Conservation (phyloP, 768 basidiomycete genomes). For the Rossbeevera mucosa region DNA sequence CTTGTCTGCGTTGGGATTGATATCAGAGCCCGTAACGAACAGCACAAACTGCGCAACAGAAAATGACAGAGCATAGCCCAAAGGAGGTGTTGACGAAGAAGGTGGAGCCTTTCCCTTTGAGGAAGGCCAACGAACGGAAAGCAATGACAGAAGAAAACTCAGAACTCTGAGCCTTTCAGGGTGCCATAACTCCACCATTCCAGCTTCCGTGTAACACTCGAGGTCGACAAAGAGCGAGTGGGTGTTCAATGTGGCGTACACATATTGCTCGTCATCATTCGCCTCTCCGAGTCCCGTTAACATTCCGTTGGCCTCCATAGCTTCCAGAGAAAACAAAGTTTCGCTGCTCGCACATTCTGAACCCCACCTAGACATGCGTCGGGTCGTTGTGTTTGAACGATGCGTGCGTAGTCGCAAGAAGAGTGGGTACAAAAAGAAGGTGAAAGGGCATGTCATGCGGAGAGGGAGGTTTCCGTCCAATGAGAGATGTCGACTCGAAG, state of each 20-base stretch:
- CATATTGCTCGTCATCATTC: conserved; percentile 39
- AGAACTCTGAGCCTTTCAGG: conserved; percentile 51
- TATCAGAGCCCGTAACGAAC: conserved; percentile 73
- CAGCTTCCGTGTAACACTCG: conserved; percentile 48
- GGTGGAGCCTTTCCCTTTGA: conserved; percentile 7
- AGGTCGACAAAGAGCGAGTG: conserved; percentile 44
- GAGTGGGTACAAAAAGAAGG: conserved; percentile 45
- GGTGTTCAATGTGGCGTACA: conserved; percentile 39
- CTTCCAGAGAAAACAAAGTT: conserved; percentile 56
- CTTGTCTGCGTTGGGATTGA: conserved; percentile 65
- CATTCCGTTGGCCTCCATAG: conserved; percentile 43
- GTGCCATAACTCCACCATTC: conserved; percentile 68
- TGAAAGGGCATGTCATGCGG: conserved; percentile 40
- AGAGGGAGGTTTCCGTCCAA: conserved; percentile 40
- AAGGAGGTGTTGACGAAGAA: conserved; percentile 40
- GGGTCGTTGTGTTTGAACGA: conserved; percentile 20
- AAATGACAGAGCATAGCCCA: conserved; percentile 52
- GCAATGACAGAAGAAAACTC: conserved; percentile 43
- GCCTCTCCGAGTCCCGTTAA: conserved; percentile 49
- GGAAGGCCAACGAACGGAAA: conserved; percentile 23
- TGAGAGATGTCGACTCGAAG: conserved; percentile 10
- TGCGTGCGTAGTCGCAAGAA: conserved; percentile 49
- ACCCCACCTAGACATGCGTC: conserved; percentile 27
- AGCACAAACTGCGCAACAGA: conserved; percentile 60
- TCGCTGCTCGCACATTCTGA: conserved; percentile 41